Evolutionary conservation across 129 eudicot genomes (phyloP).

Genomic region (Helichrysum umbraculigerum): DNA sequence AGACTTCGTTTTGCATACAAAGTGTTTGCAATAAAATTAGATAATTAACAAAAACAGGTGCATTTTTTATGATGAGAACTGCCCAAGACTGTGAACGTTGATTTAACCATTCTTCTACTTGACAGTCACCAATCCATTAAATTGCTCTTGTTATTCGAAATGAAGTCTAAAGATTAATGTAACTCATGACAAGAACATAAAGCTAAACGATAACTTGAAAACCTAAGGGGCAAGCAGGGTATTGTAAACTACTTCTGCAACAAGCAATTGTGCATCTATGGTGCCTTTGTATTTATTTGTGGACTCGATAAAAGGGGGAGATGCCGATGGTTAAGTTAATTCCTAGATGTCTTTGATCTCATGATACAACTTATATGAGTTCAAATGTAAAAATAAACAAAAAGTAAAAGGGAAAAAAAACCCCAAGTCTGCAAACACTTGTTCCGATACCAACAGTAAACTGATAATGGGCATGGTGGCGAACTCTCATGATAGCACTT

Average conservation of each 20-base stretch:
- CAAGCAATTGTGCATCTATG: conserved; percentile 23
- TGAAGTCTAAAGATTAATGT: neutral
- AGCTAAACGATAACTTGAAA: conserved; percentile 2
- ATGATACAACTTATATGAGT: conserved; percentile 37
- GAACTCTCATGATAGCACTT: conserved; percentile 51
- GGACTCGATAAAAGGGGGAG: neutral
- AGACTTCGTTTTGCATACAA: too few relatives aligned
- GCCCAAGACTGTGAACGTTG: neutral
- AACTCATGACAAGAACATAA: neutral
- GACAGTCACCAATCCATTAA: neutral
- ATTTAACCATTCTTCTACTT: neutral
- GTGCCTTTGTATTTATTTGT: conserved; percentile 16
- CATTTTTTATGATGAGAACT: too few relatives aligned
- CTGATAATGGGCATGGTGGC: neutral
- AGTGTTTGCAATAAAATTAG: too few relatives aligned
- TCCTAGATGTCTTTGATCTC: conserved; percentile 32
- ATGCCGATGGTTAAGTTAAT: conserved; percentile 16
- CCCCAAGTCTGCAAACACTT: conserved; percentile 16
- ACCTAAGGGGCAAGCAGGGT: neutral
- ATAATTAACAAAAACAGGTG: too few relatives aligned
- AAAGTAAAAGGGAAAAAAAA: conserved; percentile 6
- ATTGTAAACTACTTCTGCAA: neutral
- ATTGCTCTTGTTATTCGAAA: neutral
- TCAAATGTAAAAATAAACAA: conserved; percentile 2
- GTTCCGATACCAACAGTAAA: conserved; percentile 21